Percentiles rank a stretch among this genome's conserved stretches.
Conservation (phyloP, 129 eudicot species). For the Flaveria ramosissima region DNA sequence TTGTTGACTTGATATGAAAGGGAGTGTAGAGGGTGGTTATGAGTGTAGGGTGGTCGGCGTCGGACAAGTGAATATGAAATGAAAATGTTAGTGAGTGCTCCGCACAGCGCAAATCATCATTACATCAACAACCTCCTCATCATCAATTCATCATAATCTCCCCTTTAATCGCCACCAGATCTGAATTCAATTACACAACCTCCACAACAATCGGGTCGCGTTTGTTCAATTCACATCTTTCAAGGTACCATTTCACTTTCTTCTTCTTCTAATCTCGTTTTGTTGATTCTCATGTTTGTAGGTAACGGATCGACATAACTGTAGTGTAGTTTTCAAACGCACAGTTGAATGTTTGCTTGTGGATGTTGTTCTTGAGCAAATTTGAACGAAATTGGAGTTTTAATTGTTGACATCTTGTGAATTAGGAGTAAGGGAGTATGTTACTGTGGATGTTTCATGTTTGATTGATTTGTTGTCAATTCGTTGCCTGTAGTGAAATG, state of each 20-base stretch:
- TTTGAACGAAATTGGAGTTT: background rate
- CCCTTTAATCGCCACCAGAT: conserved; percentile 29
- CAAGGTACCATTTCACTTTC: conserved; percentile 26
- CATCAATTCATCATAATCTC: conserved; percentile 11
- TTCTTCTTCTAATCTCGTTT: background rate
- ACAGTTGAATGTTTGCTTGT: background rate
- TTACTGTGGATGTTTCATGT: background rate
- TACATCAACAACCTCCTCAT: conserved; percentile 33
- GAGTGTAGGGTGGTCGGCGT: conserved; percentile 30
- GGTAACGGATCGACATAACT: conserved; percentile 4
- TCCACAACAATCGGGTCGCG: background rate
- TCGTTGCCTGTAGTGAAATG: conserved; percentile 15
- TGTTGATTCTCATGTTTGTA: background rate
- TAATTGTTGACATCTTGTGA: background rate
- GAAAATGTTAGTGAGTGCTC: conserved; percentile 23
- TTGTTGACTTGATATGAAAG: conserved; percentile 30
- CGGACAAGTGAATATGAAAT: conserved; percentile 5
- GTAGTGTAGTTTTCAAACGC: background rate
- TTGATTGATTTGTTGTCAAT: conserved; percentile 22
- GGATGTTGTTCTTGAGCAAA: background rate
- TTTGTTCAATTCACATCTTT: background rate
- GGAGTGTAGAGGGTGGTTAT: conserved; percentile 31
- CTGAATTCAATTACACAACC: conserved; percentile 27
- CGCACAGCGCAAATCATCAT: conserved; percentile 38
- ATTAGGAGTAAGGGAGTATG: background rate